Evolutionary conservation across 176 grass and related monocot genomes (phyloP).

Genomic region (Canna indica): DNA sequence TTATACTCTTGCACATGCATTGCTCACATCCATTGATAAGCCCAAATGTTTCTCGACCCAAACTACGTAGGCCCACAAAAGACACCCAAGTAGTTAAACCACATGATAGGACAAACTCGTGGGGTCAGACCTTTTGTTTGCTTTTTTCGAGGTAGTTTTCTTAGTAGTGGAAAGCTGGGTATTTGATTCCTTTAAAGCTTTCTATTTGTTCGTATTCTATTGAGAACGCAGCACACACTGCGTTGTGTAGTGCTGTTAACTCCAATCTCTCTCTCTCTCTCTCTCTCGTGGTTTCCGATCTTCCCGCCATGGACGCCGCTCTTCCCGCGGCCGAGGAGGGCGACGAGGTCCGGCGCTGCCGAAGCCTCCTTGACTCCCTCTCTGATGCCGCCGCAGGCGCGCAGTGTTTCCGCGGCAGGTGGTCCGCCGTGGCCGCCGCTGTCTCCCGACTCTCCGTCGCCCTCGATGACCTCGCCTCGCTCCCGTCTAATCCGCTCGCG

Average conservation of each 20-base stretch:
- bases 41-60: background rate
- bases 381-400: conserved; percentile 26
- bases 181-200: background rate
- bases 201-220: background rate
- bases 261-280: background rate
- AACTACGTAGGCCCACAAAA: background rate
- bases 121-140: background rate
- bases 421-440: background rate
- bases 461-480: conserved; percentile 29
- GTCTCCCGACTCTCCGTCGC: conserved; percentile 32
- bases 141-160: background rate
- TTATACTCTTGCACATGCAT: background rate
- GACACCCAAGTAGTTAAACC: background rate
- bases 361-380: conserved; percentile 26
- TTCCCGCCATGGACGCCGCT: conserved; percentile 11
- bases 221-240: background rate
- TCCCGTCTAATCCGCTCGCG: conserved; percentile 14
- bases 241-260: background rate
- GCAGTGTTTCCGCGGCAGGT: conserved; percentile 7
- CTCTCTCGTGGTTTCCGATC: background rate
- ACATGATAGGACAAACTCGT: background rate
- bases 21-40: background rate
- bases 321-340: background rate
- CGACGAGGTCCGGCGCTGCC: conserved; percentile 30
- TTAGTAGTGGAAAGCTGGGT: background rate